Evolutionary conservation across 768 basidiomycete species (phyloP).

Genomic region (Artomyces pyxidatus): DNA sequence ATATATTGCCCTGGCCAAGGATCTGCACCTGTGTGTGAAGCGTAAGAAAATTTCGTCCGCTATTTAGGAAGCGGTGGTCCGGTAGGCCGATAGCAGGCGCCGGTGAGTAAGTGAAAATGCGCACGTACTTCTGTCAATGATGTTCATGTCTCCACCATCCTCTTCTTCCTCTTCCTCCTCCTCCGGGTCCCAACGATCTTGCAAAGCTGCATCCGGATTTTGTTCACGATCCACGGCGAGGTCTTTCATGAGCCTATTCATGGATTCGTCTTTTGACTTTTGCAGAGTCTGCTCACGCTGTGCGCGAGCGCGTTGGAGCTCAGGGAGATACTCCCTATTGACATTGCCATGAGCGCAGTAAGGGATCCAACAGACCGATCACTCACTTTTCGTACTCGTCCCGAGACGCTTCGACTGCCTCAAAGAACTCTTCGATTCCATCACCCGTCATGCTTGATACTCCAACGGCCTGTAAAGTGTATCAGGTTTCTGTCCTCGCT

Average conservation of each 20-base stretch:
- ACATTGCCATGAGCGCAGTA: background rate
- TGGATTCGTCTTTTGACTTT: slow-evolving; percentile 64
- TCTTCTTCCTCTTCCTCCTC: slow-evolving; percentile 47
- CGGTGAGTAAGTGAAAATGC: slow-evolving; percentile 1
- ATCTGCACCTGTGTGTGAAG: slow-evolving; percentile 45
- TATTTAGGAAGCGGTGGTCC: slow-evolving; percentile 3
- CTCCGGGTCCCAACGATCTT: slow-evolving; percentile 59
- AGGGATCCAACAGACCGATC: background rate
- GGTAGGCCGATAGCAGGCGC: background rate
- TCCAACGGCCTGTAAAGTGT: slow-evolving; percentile 66
- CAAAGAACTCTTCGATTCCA: slow-evolving; percentile 86
- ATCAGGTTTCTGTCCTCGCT: too few relatives aligned
- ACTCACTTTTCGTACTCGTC: slow-evolving; percentile 83
- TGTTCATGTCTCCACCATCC: slow-evolving; percentile 37
- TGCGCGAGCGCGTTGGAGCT: slow-evolving; percentile 65
- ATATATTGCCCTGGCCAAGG: slow-evolving; percentile 68
- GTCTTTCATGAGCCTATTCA: slow-evolving; percentile 73
- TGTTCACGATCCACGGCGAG: slow-evolving; percentile 62
- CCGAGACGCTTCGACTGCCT: slow-evolving; percentile 81
- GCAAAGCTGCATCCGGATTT: slow-evolving; percentile 47
- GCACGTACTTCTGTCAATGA: slow-evolving; percentile 65
- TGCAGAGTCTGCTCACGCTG: slow-evolving; percentile 56
- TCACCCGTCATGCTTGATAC: slow-evolving; percentile 96
- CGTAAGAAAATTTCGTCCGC: too few relatives aligned
- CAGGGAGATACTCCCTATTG: slow-evolving; percentile 83